These are phyloP conservation scores for Carex parvula DNA, from an alignment of 176 grass and related monocot genomes.

Conservation along the genomic window DNA sequence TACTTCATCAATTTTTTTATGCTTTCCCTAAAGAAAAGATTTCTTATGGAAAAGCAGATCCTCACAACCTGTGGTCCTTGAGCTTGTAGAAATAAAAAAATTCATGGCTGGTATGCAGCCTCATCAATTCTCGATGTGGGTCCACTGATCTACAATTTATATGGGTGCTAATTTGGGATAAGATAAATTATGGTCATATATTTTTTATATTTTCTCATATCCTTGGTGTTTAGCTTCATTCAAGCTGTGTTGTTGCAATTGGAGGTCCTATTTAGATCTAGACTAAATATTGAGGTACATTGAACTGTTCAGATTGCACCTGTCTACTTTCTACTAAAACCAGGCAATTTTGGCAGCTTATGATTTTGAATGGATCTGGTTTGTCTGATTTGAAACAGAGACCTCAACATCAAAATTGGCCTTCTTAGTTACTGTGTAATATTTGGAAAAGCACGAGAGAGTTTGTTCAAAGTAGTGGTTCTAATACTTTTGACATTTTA, in stretches of 20 bases:
- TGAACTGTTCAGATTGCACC: not conserved
- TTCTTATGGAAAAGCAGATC: not conserved
- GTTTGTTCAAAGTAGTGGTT: not conserved
- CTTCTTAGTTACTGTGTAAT: not conserved
- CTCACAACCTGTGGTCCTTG: slow-evolving; percentile 6
- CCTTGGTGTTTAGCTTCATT: not conserved
- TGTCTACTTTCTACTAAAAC: not conserved
- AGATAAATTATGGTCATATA: not conserved
- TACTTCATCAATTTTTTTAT: not conserved
- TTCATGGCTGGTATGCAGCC: not conserved
- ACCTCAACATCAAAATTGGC: not conserved
- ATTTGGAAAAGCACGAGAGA: not conserved
- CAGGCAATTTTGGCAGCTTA: not conserved
- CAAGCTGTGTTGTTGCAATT: not conserved
- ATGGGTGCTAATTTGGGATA: not conserved
- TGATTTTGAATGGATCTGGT: not conserved
- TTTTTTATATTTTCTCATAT: not conserved
- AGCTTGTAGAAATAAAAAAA: not conserved
- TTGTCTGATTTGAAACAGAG: not conserved
- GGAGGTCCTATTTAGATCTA: too few relatives aligned
- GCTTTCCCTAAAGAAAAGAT: not conserved
- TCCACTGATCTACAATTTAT: not conserved
- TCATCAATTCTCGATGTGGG: not conserved
- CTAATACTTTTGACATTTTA: not conserved
- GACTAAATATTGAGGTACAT: too few relatives aligned